A percentile compares a stretch with the other conserved stretches of the same genome.
These are phyloP conservation scores for Boletus rubroflammeus DNA, from an alignment of 768 basidiomycete genomes.

Conservation along the genomic window DNA sequence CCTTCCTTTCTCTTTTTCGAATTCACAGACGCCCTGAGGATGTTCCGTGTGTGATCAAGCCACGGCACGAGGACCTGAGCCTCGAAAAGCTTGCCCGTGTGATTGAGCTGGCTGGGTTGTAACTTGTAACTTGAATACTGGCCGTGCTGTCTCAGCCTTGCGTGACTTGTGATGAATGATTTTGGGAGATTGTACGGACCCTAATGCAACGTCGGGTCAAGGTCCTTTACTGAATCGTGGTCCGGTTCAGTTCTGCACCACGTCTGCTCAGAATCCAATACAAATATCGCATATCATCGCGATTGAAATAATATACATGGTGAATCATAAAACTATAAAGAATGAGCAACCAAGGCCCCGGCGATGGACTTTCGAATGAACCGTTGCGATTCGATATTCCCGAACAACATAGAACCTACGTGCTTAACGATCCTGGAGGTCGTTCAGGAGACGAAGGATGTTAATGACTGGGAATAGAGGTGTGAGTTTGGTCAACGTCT, in stretches of 20 bases:
- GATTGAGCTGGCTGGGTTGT: conserved; percentile 5
- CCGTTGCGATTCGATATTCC: background rate
- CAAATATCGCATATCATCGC: background rate
- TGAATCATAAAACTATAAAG: conserved; percentile 8
- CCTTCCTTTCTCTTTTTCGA: background rate
- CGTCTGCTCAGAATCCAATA: background rate
- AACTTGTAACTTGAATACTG: background rate
- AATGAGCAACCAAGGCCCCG: background rate
- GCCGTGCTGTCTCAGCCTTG: background rate
- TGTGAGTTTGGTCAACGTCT: conserved; percentile 2
- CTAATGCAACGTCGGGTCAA: background rate
- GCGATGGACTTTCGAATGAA: background rate
- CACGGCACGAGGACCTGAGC: conserved; percentile 4
- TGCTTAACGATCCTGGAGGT: conserved; percentile 41
- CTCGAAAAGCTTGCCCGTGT: conserved; percentile 13
- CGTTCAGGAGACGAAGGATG: conserved; percentile 78
- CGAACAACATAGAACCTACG: background rate
- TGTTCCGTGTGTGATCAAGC: conserved; percentile 9
- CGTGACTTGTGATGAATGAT: background rate
- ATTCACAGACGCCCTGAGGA: conserved; percentile 12
- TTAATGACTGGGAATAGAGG: conserved; percentile 55
- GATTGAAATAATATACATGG: conserved; percentile 23
- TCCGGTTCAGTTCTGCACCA: too few relatives aligned
- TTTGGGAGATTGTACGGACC: background rate
- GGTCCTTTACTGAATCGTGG: background rate